phyloP scores from a whole-genome alignment of 768 basidiomycete genomes.

The Lyophyllum decastes region DNA sequence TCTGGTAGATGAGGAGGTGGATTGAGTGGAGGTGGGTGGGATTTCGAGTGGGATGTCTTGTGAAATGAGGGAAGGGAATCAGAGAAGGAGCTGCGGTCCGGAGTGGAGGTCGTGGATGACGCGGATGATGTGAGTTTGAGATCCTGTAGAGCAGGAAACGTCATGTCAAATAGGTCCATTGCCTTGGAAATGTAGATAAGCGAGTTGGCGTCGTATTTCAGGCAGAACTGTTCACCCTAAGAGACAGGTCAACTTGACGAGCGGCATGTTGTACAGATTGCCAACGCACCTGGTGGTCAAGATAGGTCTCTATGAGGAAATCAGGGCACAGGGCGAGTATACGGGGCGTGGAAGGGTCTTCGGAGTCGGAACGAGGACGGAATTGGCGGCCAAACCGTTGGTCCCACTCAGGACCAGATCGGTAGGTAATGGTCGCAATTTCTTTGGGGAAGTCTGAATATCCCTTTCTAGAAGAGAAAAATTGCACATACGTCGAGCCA shows the following conservation, averaged over 20 bases:
- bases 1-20: constrained; percentile 75
- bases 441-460: constrained; percentile 47
- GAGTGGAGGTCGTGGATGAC: constrained; percentile 22
- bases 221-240: constrained; percentile 93
- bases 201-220: constrained; percentile 99
- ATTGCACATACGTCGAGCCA: constrained; percentile 76
- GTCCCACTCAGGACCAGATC: constrained; percentile 99
- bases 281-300: constrained; percentile 89
- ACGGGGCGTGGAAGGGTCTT: constrained; percentile 33
- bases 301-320: constrained; percentile 97
- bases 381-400: constrained; percentile 89
- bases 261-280: constrained; percentile 56
- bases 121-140: constrained; percentile 53
- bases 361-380: constrained; percentile 40
- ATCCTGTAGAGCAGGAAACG: constrained; percentile 67
- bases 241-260: constrained; percentile 19
- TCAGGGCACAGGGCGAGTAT: constrained; percentile 90
- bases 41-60: constrained; percentile 59
- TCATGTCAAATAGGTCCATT: constrained; percentile 99
- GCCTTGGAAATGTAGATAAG: constrained; percentile 99
- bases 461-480: neutral
- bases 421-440: constrained; percentile 98
- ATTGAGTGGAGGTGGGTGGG: constrained; percentile 71
- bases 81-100: constrained; percentile 23
- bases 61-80: constrained; percentile 23